Conservation (phyloP, 192 early-diverging fungal species). For the Coemansia sp. region DNA sequence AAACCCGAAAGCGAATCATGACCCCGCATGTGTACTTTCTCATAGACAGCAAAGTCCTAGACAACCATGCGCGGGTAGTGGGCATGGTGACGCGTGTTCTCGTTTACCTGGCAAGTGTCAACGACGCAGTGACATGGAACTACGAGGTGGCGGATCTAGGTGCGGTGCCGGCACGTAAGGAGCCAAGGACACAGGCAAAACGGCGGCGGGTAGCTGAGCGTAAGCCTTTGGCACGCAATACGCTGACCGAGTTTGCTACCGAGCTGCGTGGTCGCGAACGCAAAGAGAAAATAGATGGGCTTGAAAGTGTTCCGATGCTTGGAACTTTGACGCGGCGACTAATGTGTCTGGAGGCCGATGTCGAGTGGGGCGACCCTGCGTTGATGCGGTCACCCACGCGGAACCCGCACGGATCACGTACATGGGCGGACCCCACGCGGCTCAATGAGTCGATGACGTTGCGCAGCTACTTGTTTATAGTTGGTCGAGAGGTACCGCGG, state of each 20-base stretch:
- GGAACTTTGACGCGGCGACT: constrained; percentile 32
- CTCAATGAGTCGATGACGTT: constrained; percentile 47
- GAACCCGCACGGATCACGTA: constrained; percentile 4
- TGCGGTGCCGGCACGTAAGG: constrained; percentile 8
- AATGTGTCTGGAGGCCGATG: constrained; percentile 50
- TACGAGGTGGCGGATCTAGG: constrained; percentile 38
- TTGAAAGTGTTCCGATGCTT: constrained; percentile 6
- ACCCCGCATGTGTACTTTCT: constrained; percentile 50
- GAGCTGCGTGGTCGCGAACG: constrained; percentile 7
- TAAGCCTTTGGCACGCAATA: constrained; percentile 5
- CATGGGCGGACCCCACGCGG: constrained; percentile 47
- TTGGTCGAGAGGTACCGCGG: constrained; percentile 15
- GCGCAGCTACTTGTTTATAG: constrained; percentile 39
- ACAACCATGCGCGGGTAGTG: not conserved
- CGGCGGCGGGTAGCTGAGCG: constrained; percentile 35
- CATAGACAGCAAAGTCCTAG: constrained; percentile 30
- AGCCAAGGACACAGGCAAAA: constrained; percentile 13
- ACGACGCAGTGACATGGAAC: constrained; percentile 47
- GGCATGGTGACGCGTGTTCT: constrained; percentile 35
- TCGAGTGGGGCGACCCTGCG: constrained; percentile 54
- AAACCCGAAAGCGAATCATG: constrained; percentile 20
- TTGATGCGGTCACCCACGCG: constrained; percentile 46
- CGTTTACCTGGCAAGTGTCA: constrained; percentile 23
- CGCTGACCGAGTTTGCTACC: constrained; percentile 10
- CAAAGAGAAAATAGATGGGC: not conserved